Evolutionary conservation across 805 yeast genomes (phyloP), one percentile per base, ranked within the genome.

Genomic region (Metschnikowia koreensis): DNA sequence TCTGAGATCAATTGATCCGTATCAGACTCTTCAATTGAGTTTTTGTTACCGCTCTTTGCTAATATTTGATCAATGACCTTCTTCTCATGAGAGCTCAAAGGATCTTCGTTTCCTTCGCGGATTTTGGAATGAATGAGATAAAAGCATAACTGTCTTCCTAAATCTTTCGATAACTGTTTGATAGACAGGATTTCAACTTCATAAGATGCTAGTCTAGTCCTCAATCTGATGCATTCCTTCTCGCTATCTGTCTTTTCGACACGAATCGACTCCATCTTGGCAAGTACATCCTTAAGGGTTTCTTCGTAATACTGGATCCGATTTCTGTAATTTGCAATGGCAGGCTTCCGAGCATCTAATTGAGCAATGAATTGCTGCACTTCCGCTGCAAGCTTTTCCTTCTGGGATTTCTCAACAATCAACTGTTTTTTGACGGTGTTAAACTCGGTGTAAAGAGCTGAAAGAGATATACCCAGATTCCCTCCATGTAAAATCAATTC

Each of bases 131-230:
- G 89, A 13, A 86, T 79, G 38, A 93, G 74, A 37, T 91, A 75
- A 45, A 77, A 79, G 58, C 88, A 89, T n/a, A 94, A 79, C 65
- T 93, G 98, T 41, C 84, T 82, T 7, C 96, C 88, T 38, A 93
- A 71, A 62, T 93, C 97, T 29, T 77, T 70, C 41, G 86, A 80
- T 56, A 86, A 83, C 51, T 78, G 80, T 42, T 78, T 75, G 55
- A 87, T 65, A 6, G 80, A 70, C 13, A 65, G 68, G 12, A 78
- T 63, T 57, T 82, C 86, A 27, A 71, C 65, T 55, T 76, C 77
- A 41, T 71, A 66, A 48, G 81, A 86, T 11, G 67, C 62, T 44
- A 68, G 49, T 52, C 68, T 60, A 17, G 68, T 47, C 52, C 70
- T 62, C 52, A 67, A 56, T 26, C 76, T 54, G 22, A 72, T 66